phyloP scores from a whole-genome alignment of 1,284 basidiomycete species.

The Anthracocystis panici-leucophaei region DNA sequence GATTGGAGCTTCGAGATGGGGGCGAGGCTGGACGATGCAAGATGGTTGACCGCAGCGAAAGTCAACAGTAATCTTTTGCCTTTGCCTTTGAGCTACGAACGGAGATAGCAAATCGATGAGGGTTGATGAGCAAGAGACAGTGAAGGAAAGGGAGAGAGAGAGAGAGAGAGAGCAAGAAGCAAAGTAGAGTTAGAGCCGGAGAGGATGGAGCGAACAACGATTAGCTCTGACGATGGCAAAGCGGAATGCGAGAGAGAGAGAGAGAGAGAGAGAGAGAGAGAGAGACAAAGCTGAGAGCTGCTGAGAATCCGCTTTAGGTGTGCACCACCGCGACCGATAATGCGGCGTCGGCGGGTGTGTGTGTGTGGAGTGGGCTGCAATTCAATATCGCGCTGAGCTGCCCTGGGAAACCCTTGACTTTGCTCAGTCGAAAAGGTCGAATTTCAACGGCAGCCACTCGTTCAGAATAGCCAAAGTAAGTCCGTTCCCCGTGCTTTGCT shows the following conservation, averaged over 20 bases:
- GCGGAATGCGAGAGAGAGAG: constrained; percentile 2
- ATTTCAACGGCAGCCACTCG: background rate
- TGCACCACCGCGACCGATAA: constrained; percentile 6
- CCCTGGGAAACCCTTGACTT: background rate
- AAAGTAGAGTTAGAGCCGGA: background rate
- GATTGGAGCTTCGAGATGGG: background rate
- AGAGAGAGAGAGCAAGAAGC: background rate
- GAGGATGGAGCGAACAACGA: constrained; percentile 4
- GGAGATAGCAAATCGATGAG: constrained; percentile 15
- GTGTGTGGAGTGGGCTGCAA: background rate
- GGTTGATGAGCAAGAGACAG: constrained; percentile 6
- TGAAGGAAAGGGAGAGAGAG: background rate
- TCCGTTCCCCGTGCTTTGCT: background rate
- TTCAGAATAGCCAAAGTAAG: background rate
- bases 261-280: background rate
- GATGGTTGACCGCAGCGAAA: constrained; percentile 29
- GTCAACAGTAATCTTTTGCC: constrained; percentile 13
- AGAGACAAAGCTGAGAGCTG: too few species aligned
- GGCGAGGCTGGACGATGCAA: constrained; percentile 1
- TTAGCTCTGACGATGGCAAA: constrained; percentile 6
- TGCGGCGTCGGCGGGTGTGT: constrained; percentile 10
- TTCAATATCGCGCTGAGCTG: constrained; percentile 10
- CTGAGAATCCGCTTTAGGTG: constrained; percentile 10
- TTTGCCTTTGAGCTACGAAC: constrained; percentile 8
- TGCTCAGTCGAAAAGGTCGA: constrained; percentile 4